phyloP scores from a whole-genome alignment of 805 yeast genomes.

The Zygosaccharomyces lentus region DNA sequence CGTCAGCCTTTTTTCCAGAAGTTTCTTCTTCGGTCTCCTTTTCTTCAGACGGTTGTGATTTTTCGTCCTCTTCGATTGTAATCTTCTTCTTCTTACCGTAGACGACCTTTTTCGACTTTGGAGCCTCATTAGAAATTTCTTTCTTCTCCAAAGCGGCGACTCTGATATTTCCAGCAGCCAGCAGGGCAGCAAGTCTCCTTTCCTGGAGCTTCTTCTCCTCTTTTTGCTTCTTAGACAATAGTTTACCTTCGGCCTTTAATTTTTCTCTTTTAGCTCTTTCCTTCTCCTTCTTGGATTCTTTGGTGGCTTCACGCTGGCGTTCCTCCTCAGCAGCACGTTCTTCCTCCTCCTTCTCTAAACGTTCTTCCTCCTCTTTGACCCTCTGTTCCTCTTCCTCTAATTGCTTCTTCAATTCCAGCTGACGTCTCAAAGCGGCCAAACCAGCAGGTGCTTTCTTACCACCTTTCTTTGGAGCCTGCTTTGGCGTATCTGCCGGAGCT shows the following conservation, averaged over 20 bases:
- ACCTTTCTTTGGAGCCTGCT: conserved; percentile 41
- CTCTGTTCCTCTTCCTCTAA: conserved; percentile 77
- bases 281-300: conserved; percentile 72
- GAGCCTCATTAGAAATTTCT: conserved; percentile 16
- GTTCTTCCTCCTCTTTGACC: conserved; percentile 71
- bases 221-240: conserved; percentile 88
- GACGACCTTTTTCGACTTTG: conserved; percentile 62
- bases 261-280: conserved; percentile 85
- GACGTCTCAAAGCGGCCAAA: conserved; percentile 84
- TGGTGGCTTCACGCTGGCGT: conserved; percentile 51
- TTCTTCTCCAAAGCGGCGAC: conserved; percentile 65
- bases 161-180: conserved; percentile 65
- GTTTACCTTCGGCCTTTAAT: conserved; percentile 93
- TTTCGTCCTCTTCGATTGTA: conserved; percentile 30
- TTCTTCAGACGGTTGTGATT: conserved; percentile 23
- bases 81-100: conserved; percentile 69
- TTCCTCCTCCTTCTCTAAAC: conserved; percentile 45
- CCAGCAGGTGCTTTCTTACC: conserved; percentile 86
- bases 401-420: conserved; percentile 82
- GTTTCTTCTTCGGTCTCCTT: conserved; percentile 23
- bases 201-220: conserved; percentile 84
- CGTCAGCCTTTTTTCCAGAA: conserved; percentile 37
- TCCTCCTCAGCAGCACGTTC: conserved; percentile 44
- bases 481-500: conserved; percentile 33
- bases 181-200: conserved; percentile 80